Conservation (phyloP, 192 early-diverging fungal genomes). For the Linnemannia schmuckeri region DNA sequence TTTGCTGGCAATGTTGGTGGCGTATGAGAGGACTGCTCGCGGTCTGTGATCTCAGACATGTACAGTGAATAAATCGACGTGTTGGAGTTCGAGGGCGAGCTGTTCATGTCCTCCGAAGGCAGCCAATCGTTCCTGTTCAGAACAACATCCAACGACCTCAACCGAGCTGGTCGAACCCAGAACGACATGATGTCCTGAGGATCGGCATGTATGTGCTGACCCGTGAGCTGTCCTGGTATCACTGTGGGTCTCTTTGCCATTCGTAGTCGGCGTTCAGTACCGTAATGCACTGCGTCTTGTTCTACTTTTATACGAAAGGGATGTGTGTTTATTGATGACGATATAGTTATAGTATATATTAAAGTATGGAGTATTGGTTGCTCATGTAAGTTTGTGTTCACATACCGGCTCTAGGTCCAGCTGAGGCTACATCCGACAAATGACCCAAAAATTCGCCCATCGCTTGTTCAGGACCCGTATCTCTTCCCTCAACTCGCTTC, state of each 20-base stretch:
- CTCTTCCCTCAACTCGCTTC: neutral
- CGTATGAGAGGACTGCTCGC: no score
- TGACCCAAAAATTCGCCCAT: neutral
- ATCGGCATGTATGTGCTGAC: no score
- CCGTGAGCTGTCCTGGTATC: neutral
- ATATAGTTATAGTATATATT: neutral
- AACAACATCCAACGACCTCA: constrained; percentile 8
- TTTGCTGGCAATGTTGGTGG: no score
- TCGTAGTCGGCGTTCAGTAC: neutral
- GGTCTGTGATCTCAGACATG: no score
- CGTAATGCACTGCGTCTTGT: neutral
- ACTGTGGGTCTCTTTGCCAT: neutral
- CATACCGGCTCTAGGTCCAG: neutral
- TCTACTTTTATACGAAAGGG: neutral
- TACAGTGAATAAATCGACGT: neutral
- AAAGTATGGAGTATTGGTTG: neutral
- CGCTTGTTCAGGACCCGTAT: neutral
- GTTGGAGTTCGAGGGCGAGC: neutral
- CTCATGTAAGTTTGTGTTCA: neutral
- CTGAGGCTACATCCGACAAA: neutral
- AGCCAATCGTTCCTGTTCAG: neutral
- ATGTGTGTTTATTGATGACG: neutral
- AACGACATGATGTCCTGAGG: no score
- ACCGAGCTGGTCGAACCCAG: constrained; percentile 1
- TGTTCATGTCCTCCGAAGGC: neutral